phyloP scores from a whole-genome alignment of 2,329 filamentous ascomycete species.

The Diaporthe capsici region DNA sequence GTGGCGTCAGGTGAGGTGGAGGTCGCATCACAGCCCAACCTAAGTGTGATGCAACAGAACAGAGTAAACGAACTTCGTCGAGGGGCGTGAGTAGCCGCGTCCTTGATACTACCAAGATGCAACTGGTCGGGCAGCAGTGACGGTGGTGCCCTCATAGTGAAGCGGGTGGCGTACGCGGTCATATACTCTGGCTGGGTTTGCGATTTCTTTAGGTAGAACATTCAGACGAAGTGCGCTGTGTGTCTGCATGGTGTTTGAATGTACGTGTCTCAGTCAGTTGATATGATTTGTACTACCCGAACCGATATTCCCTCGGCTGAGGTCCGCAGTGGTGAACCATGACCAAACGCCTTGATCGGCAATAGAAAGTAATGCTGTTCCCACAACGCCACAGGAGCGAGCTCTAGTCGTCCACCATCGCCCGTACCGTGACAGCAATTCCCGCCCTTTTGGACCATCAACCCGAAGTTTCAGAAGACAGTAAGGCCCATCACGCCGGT shows the following conservation, averaged over 20 bases:
- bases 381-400: constrained; percentile 3
- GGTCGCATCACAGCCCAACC: background rate
- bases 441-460: background rate
- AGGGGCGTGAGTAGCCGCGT: background rate
- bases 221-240: background rate
- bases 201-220: background rate
- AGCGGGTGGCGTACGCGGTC: background rate
- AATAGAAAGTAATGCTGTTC: background rate
- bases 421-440: background rate
- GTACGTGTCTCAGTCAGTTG: background rate
- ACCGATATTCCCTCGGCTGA: background rate
- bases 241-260: background rate
- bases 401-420: background rate
- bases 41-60: background rate
- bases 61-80: background rate
- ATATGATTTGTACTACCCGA: background rate
- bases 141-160: background rate
- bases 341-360: background rate
- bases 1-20: background rate
- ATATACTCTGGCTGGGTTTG: background rate
- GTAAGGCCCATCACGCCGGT: background rate
- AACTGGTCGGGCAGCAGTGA: background rate
- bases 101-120: background rate
- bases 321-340: background rate
- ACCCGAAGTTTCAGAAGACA: background rate